Conservation (phyloP, 345 rosid genomes). For the Gossypioides kirkii region DNA sequence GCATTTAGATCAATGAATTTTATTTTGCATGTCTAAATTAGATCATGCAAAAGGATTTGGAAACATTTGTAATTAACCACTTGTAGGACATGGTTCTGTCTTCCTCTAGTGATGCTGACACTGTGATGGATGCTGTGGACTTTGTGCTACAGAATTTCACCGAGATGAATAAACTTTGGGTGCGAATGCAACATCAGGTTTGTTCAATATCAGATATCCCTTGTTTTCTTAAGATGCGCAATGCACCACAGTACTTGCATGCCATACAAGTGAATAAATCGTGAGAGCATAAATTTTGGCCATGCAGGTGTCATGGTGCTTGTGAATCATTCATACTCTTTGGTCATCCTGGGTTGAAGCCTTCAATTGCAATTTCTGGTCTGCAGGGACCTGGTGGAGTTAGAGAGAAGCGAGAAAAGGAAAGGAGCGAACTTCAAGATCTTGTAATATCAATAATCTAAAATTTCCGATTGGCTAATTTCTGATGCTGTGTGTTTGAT, state of each 20-base stretch:
- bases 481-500: conserved; percentile 4
- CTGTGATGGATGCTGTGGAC: conserved; percentile 79
- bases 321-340: conserved; percentile 88
- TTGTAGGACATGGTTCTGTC: background rate
- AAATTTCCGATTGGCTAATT: conserved; percentile 19
- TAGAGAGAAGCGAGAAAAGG: conserved; percentile 83
- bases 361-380: conserved; percentile 81
- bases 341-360: conserved; percentile 87
- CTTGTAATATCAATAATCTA: conserved; percentile 58
- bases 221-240: conserved; percentile 26
- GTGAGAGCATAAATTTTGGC: conserved; percentile 77
- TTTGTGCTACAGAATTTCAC: conserved; percentile 91
- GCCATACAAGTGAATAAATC: conserved; percentile 54
- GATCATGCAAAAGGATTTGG: background rate
- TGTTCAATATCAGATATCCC: conserved; percentile 22
- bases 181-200: conserved; percentile 89
- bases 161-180: conserved; percentile 97
- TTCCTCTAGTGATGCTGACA: conserved; percentile 62
- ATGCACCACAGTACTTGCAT: conserved; percentile 76
- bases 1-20: background rate
- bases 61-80: background rate
- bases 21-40: background rate
- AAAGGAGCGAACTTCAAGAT: conserved; percentile 84
- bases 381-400: conserved; percentile 92
- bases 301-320: conserved; percentile 92